Conservation (phyloP, 768 basidiomycete species). For the Leccinum subtestaceum region DNA sequence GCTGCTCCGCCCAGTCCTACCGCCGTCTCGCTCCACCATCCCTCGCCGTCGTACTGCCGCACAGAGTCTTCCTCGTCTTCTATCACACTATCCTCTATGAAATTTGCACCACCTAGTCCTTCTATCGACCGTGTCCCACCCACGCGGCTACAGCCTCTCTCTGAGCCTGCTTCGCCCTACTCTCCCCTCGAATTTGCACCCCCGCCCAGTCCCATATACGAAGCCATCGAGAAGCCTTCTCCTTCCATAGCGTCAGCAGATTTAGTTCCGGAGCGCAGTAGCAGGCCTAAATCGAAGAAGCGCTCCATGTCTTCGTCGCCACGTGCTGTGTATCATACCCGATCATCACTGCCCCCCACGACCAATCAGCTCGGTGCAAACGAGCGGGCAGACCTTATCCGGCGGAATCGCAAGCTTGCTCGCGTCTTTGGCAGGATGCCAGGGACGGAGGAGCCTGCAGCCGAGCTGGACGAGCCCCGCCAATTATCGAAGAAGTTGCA, state of each 20-base stretch:
- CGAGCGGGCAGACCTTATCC: slow-evolving; percentile 69
- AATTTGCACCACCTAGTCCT: slow-evolving; percentile 30
- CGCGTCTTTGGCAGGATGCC: slow-evolving; percentile 76
- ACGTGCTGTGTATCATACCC: slow-evolving; percentile 6
- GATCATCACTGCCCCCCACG: slow-evolving; percentile 51
- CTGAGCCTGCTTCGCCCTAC: slow-evolving; percentile 28
- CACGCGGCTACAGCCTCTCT: slow-evolving; percentile 14
- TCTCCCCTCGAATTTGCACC: slow-evolving; percentile 32
- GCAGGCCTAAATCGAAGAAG: slow-evolving; percentile 20
- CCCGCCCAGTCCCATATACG: slow-evolving; percentile 11
- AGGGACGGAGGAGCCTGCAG: slow-evolving; percentile 36
- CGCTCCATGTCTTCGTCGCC: slow-evolving; percentile 33
- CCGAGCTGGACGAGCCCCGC: slow-evolving; percentile 28
- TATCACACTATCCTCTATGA: slow-evolving; percentile 27
- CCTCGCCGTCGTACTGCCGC: slow-evolving; percentile 8
- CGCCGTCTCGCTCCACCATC: neutral
- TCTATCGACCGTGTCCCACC: slow-evolving; percentile 11
- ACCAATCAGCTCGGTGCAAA: slow-evolving; percentile 62
- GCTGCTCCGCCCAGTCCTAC: slow-evolving; percentile 31
- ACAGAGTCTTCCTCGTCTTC: slow-evolving; percentile 16
- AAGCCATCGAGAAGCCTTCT: slow-evolving; percentile 36
- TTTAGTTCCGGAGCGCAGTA: slow-evolving; percentile 39
- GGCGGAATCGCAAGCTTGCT: slow-evolving; percentile 75
- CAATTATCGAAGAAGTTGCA: slow-evolving; percentile 19
- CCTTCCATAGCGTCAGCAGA: slow-evolving; percentile 44